A percentile compares a stretch with the other conserved stretches of the same genome.
Evolutionary conservation across 805 yeast species (phyloP).

Genomic region (Wickerhamomyces ciferrii): DNA sequence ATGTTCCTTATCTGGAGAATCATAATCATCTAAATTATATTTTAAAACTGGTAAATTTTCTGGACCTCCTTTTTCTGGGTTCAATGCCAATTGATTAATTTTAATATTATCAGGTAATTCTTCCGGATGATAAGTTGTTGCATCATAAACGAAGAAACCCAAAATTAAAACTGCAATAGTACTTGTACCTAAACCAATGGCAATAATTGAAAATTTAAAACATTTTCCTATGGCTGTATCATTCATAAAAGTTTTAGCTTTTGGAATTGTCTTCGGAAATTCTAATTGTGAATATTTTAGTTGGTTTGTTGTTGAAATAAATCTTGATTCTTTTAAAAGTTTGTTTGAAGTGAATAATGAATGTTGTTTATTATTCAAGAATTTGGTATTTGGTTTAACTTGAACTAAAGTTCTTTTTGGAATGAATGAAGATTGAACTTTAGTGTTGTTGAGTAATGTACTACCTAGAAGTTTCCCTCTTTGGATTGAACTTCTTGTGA

Average conservation of each 20-base stretch:
- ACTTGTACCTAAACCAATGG: constrained; percentile 38
- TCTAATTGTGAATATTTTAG: background rate
- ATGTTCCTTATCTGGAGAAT: constrained; percentile 40
- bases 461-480: background rate
- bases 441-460: background rate
- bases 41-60: constrained; percentile 61
- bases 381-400: background rate
- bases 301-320: background rate
- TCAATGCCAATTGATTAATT: constrained; percentile 47
- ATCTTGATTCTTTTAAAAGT: background rate
- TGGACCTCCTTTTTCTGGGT: constrained; percentile 62
- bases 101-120: constrained; percentile 36
- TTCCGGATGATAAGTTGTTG: constrained; percentile 52
- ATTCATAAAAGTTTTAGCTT: constrained; percentile 17
- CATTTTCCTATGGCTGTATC: constrained; percentile 26
- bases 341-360: background rate
- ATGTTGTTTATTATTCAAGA: background rate
- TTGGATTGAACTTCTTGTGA: background rate
- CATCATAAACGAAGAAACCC: constrained; percentile 58
- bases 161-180: constrained; percentile 35
- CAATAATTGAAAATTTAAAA: constrained; percentile 27
- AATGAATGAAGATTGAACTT: background rate
- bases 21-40: constrained; percentile 52
- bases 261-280: constrained; percentile 19
- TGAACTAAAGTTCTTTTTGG: background rate